A percentile compares a stretch with the other conserved stretches of the same genome.
Conservation (phyloP, 805 yeast species). For the Suhomyces pyralidae region DNA sequence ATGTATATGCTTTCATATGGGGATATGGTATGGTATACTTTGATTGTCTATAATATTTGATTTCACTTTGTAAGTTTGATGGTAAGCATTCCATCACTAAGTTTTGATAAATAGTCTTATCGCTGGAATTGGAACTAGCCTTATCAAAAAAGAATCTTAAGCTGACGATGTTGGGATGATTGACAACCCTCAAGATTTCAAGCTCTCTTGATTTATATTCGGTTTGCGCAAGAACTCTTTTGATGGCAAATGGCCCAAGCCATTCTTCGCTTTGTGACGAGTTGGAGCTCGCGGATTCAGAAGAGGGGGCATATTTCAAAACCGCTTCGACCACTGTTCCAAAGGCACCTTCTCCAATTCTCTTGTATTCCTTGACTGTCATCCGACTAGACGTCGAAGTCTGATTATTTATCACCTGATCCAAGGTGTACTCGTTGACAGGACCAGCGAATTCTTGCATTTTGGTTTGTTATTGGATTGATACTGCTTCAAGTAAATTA, state of each 20-base stretch:
- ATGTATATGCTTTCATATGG: constrained; percentile 73
- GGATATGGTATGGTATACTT: constrained; percentile 64
- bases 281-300: constrained; percentile 3
- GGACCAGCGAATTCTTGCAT: constrained; percentile 6
- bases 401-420: constrained; percentile 56
- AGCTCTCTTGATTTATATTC: constrained; percentile 81
- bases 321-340: constrained; percentile 82
- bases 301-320: constrained; percentile 29
- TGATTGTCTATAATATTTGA: constrained; percentile 61
- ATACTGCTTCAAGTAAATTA: background rate
- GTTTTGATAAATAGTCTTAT: constrained; percentile 70
- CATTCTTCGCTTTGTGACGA: constrained; percentile 28
- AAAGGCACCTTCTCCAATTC: constrained; percentile 84
- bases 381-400: constrained; percentile 54
- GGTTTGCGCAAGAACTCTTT: constrained; percentile 83
- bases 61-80: constrained; percentile 73
- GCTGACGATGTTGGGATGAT: constrained; percentile 76
- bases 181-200: constrained; percentile 68
- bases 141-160: constrained; percentile 71
- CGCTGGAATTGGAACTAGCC: constrained; percentile 47
- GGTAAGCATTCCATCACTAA: constrained; percentile 86
- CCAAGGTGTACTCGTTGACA: constrained; percentile 32
- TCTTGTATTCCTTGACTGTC: constrained; percentile 68
- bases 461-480: background rate
- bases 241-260: constrained; percentile 82